A percentile compares a stretch with the other conserved stretches of the same genome.
Conservation (phyloP, 2,329 filamentous ascomycete species). For the Colletotrichum costaricense region DNA sequence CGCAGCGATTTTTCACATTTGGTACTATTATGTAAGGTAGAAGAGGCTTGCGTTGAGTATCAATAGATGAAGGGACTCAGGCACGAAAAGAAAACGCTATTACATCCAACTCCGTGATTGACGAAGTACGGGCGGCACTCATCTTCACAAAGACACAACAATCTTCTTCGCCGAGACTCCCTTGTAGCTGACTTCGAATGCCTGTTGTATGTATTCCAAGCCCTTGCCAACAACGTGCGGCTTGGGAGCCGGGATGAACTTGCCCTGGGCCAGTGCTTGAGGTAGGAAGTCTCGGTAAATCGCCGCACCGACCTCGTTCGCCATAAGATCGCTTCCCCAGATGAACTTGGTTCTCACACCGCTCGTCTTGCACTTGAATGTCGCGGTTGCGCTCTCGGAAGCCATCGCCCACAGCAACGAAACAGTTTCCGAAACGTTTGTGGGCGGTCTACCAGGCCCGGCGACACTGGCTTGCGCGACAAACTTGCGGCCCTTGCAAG, state of each 20-base stretch:
- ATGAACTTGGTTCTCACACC: conserved; percentile 48
- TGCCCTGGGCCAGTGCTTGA: conserved; percentile 38
- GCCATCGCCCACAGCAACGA: not conserved
- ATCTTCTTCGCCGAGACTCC: conserved; percentile 43
- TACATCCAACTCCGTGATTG: not conserved
- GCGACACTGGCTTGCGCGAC: conserved; percentile 22
- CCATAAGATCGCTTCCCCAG: conserved; percentile 38
- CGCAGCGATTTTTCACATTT: too few relatives aligned
- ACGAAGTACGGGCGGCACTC: not conserved
- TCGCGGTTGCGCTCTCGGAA: not conserved
- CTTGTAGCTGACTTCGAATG: conserved; percentile 37
- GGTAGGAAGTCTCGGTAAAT: conserved; percentile 42
- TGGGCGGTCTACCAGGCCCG: not conserved
- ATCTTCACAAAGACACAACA: conserved; percentile 28
- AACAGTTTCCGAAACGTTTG: not conserved
- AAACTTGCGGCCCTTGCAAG: conserved; percentile 16
- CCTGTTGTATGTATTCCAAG: conserved; percentile 39
- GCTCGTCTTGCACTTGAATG: conserved; percentile 40
- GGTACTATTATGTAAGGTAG: too few relatives aligned
- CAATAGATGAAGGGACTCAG: too few relatives aligned
- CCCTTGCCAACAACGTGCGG: conserved; percentile 41
- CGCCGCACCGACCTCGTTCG: conserved; percentile 39
- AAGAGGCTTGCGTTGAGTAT: too few relatives aligned
- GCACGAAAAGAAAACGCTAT: not conserved
- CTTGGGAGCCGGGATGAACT: conserved; percentile 38